Base-by-base conservation (phyloP, 176 grass and related monocot species). In the Zizania latifolia region DNA sequence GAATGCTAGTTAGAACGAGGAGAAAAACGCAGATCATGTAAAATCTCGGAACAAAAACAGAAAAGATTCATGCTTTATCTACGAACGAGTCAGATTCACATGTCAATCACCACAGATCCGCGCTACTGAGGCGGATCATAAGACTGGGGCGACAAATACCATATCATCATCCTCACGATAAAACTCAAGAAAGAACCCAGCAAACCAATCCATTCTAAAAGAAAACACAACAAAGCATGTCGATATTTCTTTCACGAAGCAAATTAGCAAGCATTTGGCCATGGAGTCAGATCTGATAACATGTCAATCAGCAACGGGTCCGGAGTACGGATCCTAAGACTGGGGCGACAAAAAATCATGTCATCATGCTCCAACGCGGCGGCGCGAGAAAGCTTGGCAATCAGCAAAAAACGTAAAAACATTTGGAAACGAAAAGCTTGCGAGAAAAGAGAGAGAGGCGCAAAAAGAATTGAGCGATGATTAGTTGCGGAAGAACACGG, bases 291-390 rank as follows among this genome's bases (percentile, higher is more conserved):
- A 71, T 40, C 72, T 2, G 79, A 72, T 81, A 62, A 87, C 65
- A 83, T 66, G 90, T 89, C 90, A 64, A 87, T 89, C 86, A 93
- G 83, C 86, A 93, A 93, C 66, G 19, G 72, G 43, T 41, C 83
- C 68, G 37, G 55, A 65, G 29, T 17, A 30, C 68, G 84, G 84
- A 78, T 38, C 15, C 58, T 93, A 93, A 93, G 90, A 89, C 86
- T 89, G 86, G 90, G 90, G 86, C 90, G 86, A 93, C 86, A 89
- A 82, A 62, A 77, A 78, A 19, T 8, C 72, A 59, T 67, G 60
- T 93, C 90, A 84, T 89, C 90, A 87, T 38, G 16, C 80, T 93
- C 90, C 70, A 10, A 33, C 6, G 5, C 48, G 27, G 1, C 0
- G 17, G 11, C 8, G 48, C 12, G 1, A 8, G 19, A 14, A 14